Evolutionary conservation across 345 rosid species (phyloP).

Genomic region (Hibiscus mutabilis): DNA sequence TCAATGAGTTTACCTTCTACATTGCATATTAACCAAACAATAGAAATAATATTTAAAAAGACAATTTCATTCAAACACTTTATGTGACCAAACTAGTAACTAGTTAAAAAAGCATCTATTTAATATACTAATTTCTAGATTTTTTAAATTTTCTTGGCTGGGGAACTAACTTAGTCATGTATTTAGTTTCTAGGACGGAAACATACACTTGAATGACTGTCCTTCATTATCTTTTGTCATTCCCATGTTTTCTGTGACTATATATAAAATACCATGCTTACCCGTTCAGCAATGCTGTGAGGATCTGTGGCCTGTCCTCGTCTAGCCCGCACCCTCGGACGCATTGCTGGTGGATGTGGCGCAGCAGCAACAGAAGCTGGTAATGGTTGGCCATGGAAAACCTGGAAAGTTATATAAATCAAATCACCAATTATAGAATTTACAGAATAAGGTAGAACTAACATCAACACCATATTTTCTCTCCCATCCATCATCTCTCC

Average conservation of each 20-base stretch:
- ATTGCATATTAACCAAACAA: not conserved
- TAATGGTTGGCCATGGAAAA: slow-evolving; percentile 86
- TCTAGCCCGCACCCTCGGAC: slow-evolving; percentile 96
- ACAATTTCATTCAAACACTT: slow-evolving; percentile 1
- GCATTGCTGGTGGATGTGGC: slow-evolving; percentile 90
- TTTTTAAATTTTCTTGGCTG: not conserved
- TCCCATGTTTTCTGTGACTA: not conserved
- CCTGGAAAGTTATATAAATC: slow-evolving; percentile 35
- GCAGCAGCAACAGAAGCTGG: slow-evolving; percentile 57
- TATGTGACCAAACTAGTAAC: not conserved
- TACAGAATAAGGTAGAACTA: not conserved
- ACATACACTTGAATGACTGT: not conserved
- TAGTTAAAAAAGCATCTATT: not conserved
- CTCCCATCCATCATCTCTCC: not conserved
- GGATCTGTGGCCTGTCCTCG: slow-evolving; percentile 99
- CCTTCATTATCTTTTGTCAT: not conserved
- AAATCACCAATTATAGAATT: slow-evolving; percentile 6
- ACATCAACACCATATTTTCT: not conserved
- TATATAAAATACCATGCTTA: slow-evolving; percentile 19
- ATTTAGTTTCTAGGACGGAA: not conserved
- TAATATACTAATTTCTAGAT: not conserved
- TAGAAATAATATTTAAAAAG: not conserved
- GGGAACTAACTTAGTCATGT: not conserved
- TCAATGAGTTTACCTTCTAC: not conserved
- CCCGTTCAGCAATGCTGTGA: slow-evolving; percentile 98